A percentile compares a stretch with the other conserved stretches of the same genome.
phyloP scores from a whole-genome alignment of 2,329 filamentous ascomycete genomes.

The Hymenotorrendiella dingleyae region DNA sequence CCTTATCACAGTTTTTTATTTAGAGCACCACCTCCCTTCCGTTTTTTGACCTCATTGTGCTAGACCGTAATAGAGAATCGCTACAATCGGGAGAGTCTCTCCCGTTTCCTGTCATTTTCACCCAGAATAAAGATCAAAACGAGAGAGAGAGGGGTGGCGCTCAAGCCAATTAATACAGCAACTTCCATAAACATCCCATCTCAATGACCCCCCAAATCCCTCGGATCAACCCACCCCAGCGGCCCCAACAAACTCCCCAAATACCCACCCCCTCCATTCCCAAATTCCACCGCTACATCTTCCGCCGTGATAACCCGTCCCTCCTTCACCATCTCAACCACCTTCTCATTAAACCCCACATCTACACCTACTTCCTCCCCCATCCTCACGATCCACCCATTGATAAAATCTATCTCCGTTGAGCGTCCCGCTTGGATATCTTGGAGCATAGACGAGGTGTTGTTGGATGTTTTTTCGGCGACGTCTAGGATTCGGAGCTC shows the following conservation, averaged over 20 bases:
- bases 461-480: conserved; percentile 43
- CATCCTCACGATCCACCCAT: conserved; percentile 44
- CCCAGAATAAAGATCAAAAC: too few relatives aligned
- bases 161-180: too few relatives aligned
- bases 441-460: conserved; percentile 58
- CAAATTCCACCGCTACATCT: conserved; percentile 16
- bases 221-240: not conserved
- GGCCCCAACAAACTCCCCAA: not conserved
- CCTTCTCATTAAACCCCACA: conserved; percentile 35
- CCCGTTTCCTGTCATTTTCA: too few relatives aligned
- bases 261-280: not conserved
- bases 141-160: too few relatives aligned
- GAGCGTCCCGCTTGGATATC: conserved; percentile 45
- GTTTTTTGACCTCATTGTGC: too few relatives aligned
- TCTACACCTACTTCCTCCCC: conserved; percentile 26
- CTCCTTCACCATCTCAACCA: conserved; percentile 40
- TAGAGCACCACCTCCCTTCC: too few relatives aligned
- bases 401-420: conserved; percentile 54
- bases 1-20: too few relatives aligned
- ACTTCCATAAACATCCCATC: too few relatives aligned
- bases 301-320: conserved; percentile 29
- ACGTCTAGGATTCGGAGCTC: conserved; percentile 41
- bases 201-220: too few relatives aligned
- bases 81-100: too few relatives aligned
- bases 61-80: too few relatives aligned